Evolutionary conservation across 495 filamentous ascomycete species (phyloP).

Genomic region (Amniculicola lignicola): DNA sequence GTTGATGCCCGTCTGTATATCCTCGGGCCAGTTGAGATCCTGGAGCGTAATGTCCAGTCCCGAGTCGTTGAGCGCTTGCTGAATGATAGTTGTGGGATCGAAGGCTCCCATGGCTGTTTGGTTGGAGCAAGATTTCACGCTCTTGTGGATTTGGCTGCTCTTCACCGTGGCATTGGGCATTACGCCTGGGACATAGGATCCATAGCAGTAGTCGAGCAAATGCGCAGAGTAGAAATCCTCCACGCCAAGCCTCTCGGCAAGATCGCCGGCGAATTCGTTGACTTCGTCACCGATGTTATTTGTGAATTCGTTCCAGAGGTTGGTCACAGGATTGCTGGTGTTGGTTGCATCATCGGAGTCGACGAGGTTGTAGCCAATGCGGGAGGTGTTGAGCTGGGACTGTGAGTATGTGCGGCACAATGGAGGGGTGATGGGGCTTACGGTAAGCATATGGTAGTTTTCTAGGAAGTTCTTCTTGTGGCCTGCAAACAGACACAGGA

Average conservation of each 20-base stretch:
- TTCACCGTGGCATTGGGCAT: slow-evolving; percentile 47
- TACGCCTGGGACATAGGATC: slow-evolving; percentile 53
- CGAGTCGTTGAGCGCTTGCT: slow-evolving; percentile 44
- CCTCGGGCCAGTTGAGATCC: slow-evolving; percentile 59
- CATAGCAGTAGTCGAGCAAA: slow-evolving; percentile 66
- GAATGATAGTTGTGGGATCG: slow-evolving; percentile 57
- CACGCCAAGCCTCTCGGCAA: slow-evolving; percentile 53
- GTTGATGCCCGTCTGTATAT: slow-evolving; percentile 59
- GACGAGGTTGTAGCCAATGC: slow-evolving; percentile 54
- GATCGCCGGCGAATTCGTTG: slow-evolving; percentile 47
- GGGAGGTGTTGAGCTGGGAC: slow-evolving; percentile 61
- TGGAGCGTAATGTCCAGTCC: slow-evolving; percentile 56
- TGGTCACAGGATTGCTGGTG: slow-evolving; percentile 25
- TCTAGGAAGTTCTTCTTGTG: slow-evolving; percentile 55
- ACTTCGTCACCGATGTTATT: slow-evolving; percentile 41
- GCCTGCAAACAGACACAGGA: slow-evolving; percentile 72
- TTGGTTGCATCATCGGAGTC: slow-evolving; percentile 15
- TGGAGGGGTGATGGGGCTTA: slow-evolving; percentile 40
- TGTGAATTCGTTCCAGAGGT: slow-evolving; percentile 35
- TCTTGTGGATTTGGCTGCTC: slow-evolving; percentile 41
- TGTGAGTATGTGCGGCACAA: slow-evolving; percentile 11
- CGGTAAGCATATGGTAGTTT: slow-evolving; percentile 64
- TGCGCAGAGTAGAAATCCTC: slow-evolving; percentile 75
- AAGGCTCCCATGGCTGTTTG: slow-evolving; percentile 55
- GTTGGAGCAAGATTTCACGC: slow-evolving; percentile 61